These are phyloP conservation scores for Phytophthora boehmeriae DNA, from an alignment of 352 stramenopile genomes.

Conservation along the genomic window DNA sequence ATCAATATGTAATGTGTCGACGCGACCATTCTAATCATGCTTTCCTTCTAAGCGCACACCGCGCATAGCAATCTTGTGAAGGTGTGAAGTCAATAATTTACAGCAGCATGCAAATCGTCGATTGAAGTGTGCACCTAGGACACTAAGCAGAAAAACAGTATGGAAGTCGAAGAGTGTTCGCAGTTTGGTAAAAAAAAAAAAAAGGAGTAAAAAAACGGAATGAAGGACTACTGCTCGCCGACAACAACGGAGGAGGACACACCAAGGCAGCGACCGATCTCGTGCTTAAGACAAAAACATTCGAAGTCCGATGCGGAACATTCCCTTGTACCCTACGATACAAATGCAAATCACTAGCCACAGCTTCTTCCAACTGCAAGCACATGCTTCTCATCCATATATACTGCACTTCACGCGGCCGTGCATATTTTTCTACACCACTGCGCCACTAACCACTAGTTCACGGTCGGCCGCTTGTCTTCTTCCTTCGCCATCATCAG, in stretches of 20 bases:
- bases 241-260: too few relatives aligned
- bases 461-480: slow-evolving; percentile 26
- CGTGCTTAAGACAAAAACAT: slow-evolving; percentile 3
- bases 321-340: slow-evolving; percentile 17
- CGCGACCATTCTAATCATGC: slow-evolving; percentile 8
- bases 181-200: too few relatives aligned
- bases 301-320: slow-evolving; percentile 39
- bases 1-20: slow-evolving; percentile 39
- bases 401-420: slow-evolving; percentile 21
- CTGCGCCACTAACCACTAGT: slow-evolving; percentile 31
- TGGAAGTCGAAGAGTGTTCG: too few relatives aligned
- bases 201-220: too few relatives aligned
- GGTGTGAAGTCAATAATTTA: too few relatives aligned
- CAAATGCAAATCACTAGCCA: slow-evolving; percentile 29
- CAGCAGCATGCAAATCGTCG: neutral
- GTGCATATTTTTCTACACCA: slow-evolving; percentile 40
- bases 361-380: slow-evolving; percentile 7
- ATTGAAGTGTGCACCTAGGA: slow-evolving; percentile 4
- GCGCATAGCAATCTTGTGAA: too few relatives aligned
- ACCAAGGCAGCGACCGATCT: too few relatives aligned
- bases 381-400: slow-evolving; percentile 34
- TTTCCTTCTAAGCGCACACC: neutral
- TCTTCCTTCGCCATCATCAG: slow-evolving; percentile 26
- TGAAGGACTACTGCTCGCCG: too few relatives aligned
- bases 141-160: slow-evolving; percentile 23